A percentile compares a stretch with the other conserved stretches of the same genome.
Evolutionary conservation across 192 early-diverging fungal species (phyloP).

Genomic region (Coemansia sp.): DNA sequence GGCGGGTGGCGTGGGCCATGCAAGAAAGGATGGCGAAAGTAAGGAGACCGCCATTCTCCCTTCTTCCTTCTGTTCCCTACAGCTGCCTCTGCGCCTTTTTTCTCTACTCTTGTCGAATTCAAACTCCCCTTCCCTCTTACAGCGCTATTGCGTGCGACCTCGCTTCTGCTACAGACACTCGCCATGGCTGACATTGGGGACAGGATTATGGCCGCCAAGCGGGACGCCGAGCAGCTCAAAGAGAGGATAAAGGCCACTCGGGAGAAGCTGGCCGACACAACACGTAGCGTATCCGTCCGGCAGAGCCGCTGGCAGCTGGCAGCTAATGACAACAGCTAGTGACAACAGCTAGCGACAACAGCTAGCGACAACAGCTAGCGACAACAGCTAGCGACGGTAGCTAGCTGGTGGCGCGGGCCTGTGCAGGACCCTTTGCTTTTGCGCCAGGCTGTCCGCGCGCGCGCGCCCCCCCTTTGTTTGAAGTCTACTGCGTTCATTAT

Average conservation of each 20-base stretch:
- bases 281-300: conserved; percentile 64
- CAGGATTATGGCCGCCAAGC: conserved; percentile 80
- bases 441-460: no score
- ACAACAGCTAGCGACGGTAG: no score
- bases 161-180: not conserved
- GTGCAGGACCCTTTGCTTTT: no score
- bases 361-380: no score
- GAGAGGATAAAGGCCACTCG: conserved; percentile 93
- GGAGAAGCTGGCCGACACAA: conserved; percentile 91
- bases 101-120: conserved; percentile 1
- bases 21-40: no score
- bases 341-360: no score
- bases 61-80: not conserved
- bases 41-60: not conserved
- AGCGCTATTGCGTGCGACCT: no score
- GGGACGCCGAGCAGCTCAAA: conserved; percentile 93
- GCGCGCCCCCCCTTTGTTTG: no score
- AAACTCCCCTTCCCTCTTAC: not conserved
- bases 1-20: no score
- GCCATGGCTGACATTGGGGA: conserved; percentile 74
- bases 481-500: no score
- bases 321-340: no score
- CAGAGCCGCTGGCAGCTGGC: not conserved
- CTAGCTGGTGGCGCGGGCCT: no score
- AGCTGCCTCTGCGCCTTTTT: not conserved